Evolutionary conservation across 768 basidiomycete species (phyloP).

Genomic region (Exidia glandulosa): DNA sequence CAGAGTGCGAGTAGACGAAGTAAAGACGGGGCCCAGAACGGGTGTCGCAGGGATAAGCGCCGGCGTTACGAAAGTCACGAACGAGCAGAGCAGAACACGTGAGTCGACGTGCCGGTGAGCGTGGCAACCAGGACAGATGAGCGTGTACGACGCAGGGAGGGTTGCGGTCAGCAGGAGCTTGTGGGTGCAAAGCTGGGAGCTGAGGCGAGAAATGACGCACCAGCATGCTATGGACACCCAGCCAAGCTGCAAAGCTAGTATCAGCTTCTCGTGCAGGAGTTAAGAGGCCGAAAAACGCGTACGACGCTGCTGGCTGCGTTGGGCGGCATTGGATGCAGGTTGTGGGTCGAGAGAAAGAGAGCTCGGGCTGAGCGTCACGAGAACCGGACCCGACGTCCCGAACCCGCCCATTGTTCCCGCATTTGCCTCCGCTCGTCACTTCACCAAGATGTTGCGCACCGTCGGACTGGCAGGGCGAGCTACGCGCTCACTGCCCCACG

Average conservation of each 20-base stretch:
- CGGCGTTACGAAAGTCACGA: too few species aligned
- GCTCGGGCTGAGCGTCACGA: background rate
- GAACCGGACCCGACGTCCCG: background rate
- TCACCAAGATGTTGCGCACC: background rate
- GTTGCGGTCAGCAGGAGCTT: too few species aligned
- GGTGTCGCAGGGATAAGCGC: too few species aligned
- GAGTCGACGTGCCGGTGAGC: too few species aligned
- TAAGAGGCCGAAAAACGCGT: constrained; percentile 7
- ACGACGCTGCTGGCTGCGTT: constrained; percentile 24
- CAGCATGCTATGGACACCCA: constrained; percentile 88
- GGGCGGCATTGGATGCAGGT: background rate
- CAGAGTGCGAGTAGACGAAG: too few species aligned
- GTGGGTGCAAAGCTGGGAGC: too few species aligned
- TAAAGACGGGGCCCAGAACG: too few species aligned
- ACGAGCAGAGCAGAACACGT: too few species aligned
- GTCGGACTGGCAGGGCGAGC: too few species aligned
- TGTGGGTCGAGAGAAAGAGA: background rate
- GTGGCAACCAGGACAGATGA: too few species aligned
- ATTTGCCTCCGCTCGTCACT: background rate
- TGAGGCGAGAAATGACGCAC: constrained; percentile 25
- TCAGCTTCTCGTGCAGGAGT: background rate
- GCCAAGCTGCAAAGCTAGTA: constrained; percentile 50
- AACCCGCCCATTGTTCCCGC: background rate
- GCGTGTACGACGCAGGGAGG: too few species aligned
- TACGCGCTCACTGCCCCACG: background rate